These are phyloP conservation scores for Forsythia viridissima DNA, from an alignment of 257 asterid genomes.

Conservation along the genomic window DNA sequence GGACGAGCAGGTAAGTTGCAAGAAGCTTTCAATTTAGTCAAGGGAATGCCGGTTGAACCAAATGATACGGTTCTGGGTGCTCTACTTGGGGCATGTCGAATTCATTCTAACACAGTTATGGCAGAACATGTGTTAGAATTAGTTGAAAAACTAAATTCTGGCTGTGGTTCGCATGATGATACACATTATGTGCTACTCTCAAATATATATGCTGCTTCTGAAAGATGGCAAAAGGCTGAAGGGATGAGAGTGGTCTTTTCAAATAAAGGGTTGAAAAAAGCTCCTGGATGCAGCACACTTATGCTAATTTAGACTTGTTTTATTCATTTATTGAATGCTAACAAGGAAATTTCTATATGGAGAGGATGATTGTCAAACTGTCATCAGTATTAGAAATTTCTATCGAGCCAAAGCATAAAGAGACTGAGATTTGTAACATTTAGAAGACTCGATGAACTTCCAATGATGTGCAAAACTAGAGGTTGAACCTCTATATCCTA, in stretches of 20 bases:
- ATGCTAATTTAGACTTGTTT: slow-evolving; percentile 12
- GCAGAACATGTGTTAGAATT: slow-evolving; percentile 46
- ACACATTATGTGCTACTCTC: slow-evolving; percentile 54
- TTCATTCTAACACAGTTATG: slow-evolving; percentile 49
- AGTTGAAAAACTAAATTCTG: slow-evolving; percentile 31
- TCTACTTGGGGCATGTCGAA: slow-evolving; percentile 73
- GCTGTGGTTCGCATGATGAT: neutral
- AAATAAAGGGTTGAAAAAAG: slow-evolving; percentile 47
- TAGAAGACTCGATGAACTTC: too few species aligned
- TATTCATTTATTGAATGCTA: too few species aligned
- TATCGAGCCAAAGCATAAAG: too few species aligned
- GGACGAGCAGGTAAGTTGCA: slow-evolving; percentile 75
- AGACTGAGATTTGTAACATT: too few species aligned
- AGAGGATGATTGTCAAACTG: neutral
- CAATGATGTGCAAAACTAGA: neutral
- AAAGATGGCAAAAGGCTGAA: slow-evolving; percentile 80
- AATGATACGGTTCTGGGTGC: slow-evolving; percentile 67
- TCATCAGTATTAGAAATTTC: too few species aligned
- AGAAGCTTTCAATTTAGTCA: slow-evolving; percentile 57
- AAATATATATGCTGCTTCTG: slow-evolving; percentile 68
- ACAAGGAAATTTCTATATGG: too few species aligned
- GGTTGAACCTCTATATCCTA: slow-evolving; percentile 18
- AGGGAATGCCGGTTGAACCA: slow-evolving; percentile 63
- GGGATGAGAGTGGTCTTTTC: slow-evolving; percentile 46
- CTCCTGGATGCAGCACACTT: slow-evolving; percentile 57